Conservation (phyloP, 129 eudicot species). For the Silybum marianum region DNA sequence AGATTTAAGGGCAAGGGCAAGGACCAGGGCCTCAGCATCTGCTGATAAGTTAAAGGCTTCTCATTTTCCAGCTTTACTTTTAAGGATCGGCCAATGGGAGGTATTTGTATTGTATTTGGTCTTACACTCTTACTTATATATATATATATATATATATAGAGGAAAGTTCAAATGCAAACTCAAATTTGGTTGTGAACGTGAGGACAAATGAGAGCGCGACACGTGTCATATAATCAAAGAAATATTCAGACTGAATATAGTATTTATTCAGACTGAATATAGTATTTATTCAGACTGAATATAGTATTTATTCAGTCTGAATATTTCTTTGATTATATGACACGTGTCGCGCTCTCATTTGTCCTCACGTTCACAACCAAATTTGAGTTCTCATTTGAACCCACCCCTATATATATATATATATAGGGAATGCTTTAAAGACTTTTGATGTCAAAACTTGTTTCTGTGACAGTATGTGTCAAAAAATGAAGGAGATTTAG, state of each 20-base stretch:
- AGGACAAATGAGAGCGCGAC: too few species aligned
- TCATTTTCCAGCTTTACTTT: constrained; percentile 69
- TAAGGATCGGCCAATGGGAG: constrained; percentile 92
- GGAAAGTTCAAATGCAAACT: too few species aligned
- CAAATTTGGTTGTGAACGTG: too few species aligned
- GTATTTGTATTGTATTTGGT: constrained; percentile 36
- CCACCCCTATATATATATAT: background rate
- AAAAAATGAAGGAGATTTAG: constrained; percentile 76
- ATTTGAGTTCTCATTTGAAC: too few species aligned
- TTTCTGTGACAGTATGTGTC: constrained; percentile 67
- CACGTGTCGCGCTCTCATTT: too few species aligned
- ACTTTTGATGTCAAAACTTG: background rate
- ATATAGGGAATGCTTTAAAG: background rate
- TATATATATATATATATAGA: background rate
- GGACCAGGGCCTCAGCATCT: constrained; percentile 31
- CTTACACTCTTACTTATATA: constrained; percentile 1
- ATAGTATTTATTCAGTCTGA: too few species aligned
- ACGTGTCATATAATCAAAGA: too few species aligned
- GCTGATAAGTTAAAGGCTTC: constrained; percentile 85
- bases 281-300: too few species aligned
- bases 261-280: too few species aligned
- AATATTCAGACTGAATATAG: too few species aligned
- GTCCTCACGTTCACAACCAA: too few species aligned
- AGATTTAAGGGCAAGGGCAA: constrained; percentile 31
- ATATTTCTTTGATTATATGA: too few species aligned